Conservation (phyloP, 345 rosid genomes). For the Hibiscus trionum region DNA sequence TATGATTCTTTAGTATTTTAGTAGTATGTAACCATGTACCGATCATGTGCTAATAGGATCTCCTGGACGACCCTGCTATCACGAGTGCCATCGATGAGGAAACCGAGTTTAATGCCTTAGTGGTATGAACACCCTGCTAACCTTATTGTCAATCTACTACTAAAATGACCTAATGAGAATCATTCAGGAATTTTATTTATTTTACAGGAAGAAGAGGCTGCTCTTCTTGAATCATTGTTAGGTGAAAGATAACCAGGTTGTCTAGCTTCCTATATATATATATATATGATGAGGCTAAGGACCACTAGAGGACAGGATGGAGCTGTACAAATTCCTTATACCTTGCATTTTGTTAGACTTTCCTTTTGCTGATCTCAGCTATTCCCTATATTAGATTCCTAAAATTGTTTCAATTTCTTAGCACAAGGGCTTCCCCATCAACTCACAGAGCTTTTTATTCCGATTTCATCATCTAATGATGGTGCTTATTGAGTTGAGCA, state of each 20-base stretch:
- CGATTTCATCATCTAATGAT: no score
- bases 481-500: no score
- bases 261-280: no score
- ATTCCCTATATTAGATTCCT: no score
- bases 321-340: no score
- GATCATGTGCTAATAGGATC: conserved; percentile 44
- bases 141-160: neutral
- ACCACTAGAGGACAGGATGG: no score
- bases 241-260: conserved; percentile 41
- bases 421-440: no score
- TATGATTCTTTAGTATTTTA: neutral
- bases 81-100: conserved; percentile 77
- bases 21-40: neutral
- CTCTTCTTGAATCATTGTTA: conserved; percentile 65
- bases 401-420: no score
- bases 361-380: no score
- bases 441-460: no score
- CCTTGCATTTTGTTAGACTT: no score
- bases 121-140: conserved; percentile 39
- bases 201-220: conserved; percentile 81
- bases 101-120: conserved; percentile 86
- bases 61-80: conserved; percentile 71
- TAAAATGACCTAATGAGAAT: conserved; percentile 6
- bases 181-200: neutral
- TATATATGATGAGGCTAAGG: no score